These are phyloP conservation scores for Leishmania tarentolae DNA, from an alignment of 208 protist genomes.

Conservation along the genomic window DNA sequence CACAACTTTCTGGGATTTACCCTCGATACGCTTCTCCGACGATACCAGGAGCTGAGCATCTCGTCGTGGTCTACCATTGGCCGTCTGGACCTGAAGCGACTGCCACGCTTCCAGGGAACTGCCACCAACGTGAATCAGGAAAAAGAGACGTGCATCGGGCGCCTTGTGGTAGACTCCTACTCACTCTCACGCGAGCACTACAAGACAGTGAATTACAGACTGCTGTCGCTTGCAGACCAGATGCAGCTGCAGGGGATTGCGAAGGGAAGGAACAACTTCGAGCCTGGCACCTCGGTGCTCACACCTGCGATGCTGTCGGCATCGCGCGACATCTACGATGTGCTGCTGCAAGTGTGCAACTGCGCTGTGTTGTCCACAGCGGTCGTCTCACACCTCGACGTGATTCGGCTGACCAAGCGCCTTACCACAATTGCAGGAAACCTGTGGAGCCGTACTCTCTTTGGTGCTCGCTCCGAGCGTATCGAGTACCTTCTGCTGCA, in stretches of 20 bases:
- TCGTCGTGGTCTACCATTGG: conserved; percentile 92
- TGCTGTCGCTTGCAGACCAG: conserved; percentile 69
- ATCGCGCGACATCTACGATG: conserved; percentile 54
- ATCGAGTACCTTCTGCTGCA: conserved; percentile 99
- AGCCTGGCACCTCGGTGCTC: conserved; percentile 60
- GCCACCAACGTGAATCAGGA: conserved; percentile 51
- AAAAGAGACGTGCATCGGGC: conserved; percentile 88
- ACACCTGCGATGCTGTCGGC: conserved; percentile 49
- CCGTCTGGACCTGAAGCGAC: conserved; percentile 77
- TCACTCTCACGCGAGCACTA: conserved; percentile 92
- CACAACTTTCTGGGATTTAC: conserved; percentile 98
- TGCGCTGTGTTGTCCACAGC: conserved; percentile 76
- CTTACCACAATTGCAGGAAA: conserved; percentile 97
- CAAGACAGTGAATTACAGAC: conserved; percentile 92
- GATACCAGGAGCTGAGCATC: conserved; percentile 91
- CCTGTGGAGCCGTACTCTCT: conserved; percentile 95
- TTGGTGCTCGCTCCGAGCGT: conserved; percentile 95
- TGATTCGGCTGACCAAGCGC: conserved; percentile 98
- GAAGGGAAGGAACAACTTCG: conserved; percentile 56
- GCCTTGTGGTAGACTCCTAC: conserved; percentile 96
- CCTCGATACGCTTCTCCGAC: conserved; percentile 96
- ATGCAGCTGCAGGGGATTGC: conserved; percentile 79
- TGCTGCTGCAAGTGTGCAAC: conserved; percentile 75
- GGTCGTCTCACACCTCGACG: conserved; percentile 94
- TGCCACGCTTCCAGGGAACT: conserved; percentile 58